A percentile compares a stretch with the other conserved stretches of the same genome.
Conservation (phyloP, 2,329 filamentous ascomycete genomes). For the Aspergillus tanneri region DNA sequence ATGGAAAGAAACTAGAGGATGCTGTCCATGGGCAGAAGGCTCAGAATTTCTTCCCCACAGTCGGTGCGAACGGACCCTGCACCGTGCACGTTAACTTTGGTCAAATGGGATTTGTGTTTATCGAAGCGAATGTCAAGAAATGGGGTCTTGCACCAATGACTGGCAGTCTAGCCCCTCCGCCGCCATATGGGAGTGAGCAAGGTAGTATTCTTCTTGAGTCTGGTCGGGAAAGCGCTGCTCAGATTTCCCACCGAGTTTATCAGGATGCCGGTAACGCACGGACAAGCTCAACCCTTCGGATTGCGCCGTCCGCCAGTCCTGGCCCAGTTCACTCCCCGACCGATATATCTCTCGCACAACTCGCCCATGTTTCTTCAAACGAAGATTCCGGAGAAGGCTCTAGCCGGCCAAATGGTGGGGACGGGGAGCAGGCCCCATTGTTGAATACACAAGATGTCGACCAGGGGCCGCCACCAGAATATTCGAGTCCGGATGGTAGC, state of each 20-base stretch:
- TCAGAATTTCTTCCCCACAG: slow-evolving; percentile 95
- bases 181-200: slow-evolving; percentile 94
- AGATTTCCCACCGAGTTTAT: slow-evolving; percentile 41
- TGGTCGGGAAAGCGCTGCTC: slow-evolving; percentile 59
- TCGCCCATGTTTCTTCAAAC: slow-evolving; percentile 67
- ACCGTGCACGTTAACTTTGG: slow-evolving; percentile 96
- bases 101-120: slow-evolving; percentile 97
- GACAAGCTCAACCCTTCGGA: slow-evolving; percentile 75
- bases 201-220: slow-evolving; percentile 92
- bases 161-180: slow-evolving; percentile 88
- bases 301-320: slow-evolving; percentile 73
- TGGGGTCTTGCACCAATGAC: slow-evolving; percentile 97
- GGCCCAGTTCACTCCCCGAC: slow-evolving; percentile 89
- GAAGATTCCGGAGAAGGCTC: slow-evolving; percentile 72
- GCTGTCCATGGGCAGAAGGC: slow-evolving; percentile 88
- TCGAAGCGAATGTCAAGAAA: slow-evolving; percentile 99
- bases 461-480: slow-evolving; percentile 43
- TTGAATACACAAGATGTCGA: slow-evolving; percentile 33
- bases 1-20: slow-evolving; percentile 95
- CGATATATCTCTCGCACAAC: slow-evolving; percentile 88
- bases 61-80: slow-evolving; percentile 93
- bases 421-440: slow-evolving; percentile 23
- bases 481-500: slow-evolving; percentile 57
- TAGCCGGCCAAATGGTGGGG: slow-evolving; percentile 46
- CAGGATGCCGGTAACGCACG: slow-evolving; percentile 66